These are phyloP conservation scores for Herpetomonas samuelpessoai DNA, from an alignment of 208 protist species.

Conservation along the genomic window DNA sequence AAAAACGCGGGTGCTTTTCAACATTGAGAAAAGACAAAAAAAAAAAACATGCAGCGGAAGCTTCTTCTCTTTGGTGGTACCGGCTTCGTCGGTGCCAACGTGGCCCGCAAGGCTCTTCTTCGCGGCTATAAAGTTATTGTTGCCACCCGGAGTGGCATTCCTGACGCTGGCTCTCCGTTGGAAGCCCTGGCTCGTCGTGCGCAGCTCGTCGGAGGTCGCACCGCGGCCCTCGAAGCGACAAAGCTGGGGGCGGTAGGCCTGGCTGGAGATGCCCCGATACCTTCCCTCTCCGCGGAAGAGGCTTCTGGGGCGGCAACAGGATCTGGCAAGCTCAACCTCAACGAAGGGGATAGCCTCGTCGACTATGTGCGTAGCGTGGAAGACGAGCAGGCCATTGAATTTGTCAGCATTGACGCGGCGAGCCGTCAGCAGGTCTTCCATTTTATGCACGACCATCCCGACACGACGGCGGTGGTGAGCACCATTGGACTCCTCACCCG, in stretches of 20 bases:
- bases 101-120: slow-evolving; percentile 55
- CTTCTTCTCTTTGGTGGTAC: slow-evolving; percentile 85
- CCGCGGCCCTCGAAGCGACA: slow-evolving; percentile 28
- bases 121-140: slow-evolving; percentile 66
- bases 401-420: slow-evolving; percentile 70
- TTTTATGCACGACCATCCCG: slow-evolving; percentile 75
- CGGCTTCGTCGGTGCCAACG: slow-evolving; percentile 69
- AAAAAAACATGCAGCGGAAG: slow-evolving; percentile 42
- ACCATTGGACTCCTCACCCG: slow-evolving; percentile 62
- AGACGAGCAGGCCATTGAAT: slow-evolving; percentile 41
- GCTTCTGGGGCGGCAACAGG: not conserved
- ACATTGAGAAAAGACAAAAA: slow-evolving; percentile 10
- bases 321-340: slow-evolving; percentile 6
- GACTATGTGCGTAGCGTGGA: slow-evolving; percentile 15
- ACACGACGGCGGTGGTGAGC: slow-evolving; percentile 67
- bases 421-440: slow-evolving; percentile 64
- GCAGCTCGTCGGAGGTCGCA: slow-evolving; percentile 31
- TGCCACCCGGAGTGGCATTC: slow-evolving; percentile 56
- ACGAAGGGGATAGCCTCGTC: slow-evolving; percentile 18
- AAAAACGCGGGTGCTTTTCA: slow-evolving; percentile 6
- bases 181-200: slow-evolving; percentile 31
- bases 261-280: slow-evolving; percentile 4
- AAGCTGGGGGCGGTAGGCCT: not conserved
- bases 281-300: not conserved
- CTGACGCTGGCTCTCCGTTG: slow-evolving; percentile 34